Evolutionary conservation across 495 filamentous ascomycete species (phyloP).

Genomic region (Penicillium psychrofluorescens): DNA sequence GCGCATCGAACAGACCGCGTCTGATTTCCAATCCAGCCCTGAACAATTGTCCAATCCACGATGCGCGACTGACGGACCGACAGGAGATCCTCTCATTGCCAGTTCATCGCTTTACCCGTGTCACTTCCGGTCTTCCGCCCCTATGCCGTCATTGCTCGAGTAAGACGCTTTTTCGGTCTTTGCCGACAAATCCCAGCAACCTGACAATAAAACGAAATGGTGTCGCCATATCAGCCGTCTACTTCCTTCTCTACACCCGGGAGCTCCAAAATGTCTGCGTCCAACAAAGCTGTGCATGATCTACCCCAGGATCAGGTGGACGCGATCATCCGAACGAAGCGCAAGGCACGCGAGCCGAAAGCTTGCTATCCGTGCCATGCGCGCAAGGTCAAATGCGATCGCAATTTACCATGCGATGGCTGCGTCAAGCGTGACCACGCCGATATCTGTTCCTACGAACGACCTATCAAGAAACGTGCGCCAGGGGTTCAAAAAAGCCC

Average conservation of each 20-base stretch:
- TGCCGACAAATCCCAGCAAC: too few relatives aligned
- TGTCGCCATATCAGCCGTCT: slow-evolving; percentile 30
- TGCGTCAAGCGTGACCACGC: slow-evolving; percentile 68
- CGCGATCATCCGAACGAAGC: slow-evolving; percentile 43
- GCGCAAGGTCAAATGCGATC: slow-evolving; percentile 70
- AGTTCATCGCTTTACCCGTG: not conserved
- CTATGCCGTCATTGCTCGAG: not conserved
- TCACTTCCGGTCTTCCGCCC: not conserved
- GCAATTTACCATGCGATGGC: slow-evolving; percentile 64
- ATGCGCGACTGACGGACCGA: not conserved
- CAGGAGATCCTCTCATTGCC: not conserved
- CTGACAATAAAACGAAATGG: slow-evolving; percentile 14
- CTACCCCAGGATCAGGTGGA: slow-evolving; percentile 41
- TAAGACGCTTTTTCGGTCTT: not conserved
- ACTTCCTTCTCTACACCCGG: slow-evolving; percentile 29
- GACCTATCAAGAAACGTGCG: slow-evolving; percentile 50
- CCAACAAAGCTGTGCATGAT: slow-evolving; percentile 29
- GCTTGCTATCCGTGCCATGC: slow-evolving; percentile 70
- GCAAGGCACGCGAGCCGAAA: slow-evolving; percentile 41
- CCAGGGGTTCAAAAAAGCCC: slow-evolving; percentile 27
- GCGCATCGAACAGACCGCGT: slow-evolving; percentile 10
- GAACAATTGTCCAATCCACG: not conserved
- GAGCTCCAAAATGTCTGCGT: slow-evolving; percentile 17
- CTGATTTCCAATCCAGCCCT: slow-evolving; percentile 1
- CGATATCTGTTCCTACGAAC: slow-evolving; percentile 65